Evolutionary conservation across 805 yeast genomes (phyloP).

Genomic region (Metschnikowia shivogae): DNA sequence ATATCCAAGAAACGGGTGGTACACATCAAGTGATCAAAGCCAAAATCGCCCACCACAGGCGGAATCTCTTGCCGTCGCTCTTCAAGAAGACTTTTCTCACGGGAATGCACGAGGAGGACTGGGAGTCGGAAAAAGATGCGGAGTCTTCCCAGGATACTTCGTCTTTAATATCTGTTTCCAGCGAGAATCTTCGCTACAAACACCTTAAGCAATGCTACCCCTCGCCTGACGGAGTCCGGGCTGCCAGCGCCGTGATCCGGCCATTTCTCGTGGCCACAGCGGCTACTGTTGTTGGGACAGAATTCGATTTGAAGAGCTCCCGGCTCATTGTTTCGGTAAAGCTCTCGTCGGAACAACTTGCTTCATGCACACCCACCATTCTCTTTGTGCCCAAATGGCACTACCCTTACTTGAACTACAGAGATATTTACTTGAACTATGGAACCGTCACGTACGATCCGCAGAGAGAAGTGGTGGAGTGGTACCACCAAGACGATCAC

Average conservation of each 20-base stretch:
- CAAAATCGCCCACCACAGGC: slow-evolving; percentile 10
- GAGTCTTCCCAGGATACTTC: slow-evolving; percentile 6
- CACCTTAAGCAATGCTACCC: slow-evolving; percentile 36
- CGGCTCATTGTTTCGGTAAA: slow-evolving; percentile 47
- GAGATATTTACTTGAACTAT: slow-evolving; percentile 46
- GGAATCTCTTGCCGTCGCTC: slow-evolving; percentile 9
- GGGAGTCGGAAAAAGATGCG: slow-evolving; percentile 5
- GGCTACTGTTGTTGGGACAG: slow-evolving; percentile 54
- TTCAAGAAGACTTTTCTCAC: slow-evolving; percentile 8
- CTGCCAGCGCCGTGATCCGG: slow-evolving; percentile 67
- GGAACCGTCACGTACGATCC: slow-evolving; percentile 56
- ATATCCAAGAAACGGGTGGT: slow-evolving; percentile 7
- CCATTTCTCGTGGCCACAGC: slow-evolving; percentile 67
- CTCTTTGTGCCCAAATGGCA: slow-evolving; percentile 74
- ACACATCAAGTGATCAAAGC: slow-evolving; percentile 10
- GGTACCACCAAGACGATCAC: slow-evolving; percentile 54
- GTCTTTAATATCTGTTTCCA: slow-evolving; percentile 11
- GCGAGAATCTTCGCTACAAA: slow-evolving; percentile 17
- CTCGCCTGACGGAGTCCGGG: slow-evolving; percentile 64
- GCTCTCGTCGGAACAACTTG: slow-evolving; percentile 1
- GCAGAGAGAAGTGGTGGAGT: slow-evolving; percentile 53
- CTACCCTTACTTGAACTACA: slow-evolving; percentile 47
- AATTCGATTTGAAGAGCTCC: slow-evolving; percentile 52
- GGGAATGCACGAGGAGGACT: slow-evolving; percentile 4
- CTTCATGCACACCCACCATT: slow-evolving; percentile 42